A percentile compares a stretch with the other conserved stretches of the same genome.
phyloP scores from a whole-genome alignment of 1,139 yeast genomes.

The Taphrina communis region DNA sequence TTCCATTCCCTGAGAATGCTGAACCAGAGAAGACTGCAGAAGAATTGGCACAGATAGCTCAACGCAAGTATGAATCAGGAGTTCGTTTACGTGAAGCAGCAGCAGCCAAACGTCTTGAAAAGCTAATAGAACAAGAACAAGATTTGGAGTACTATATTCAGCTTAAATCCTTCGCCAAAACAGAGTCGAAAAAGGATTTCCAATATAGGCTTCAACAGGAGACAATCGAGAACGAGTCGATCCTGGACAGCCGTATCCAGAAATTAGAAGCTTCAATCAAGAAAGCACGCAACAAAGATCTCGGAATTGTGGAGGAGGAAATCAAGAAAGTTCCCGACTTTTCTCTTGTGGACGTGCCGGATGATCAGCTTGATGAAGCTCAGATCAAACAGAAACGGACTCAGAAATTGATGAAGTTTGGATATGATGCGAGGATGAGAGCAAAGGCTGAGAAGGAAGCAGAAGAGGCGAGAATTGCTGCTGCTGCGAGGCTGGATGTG shows the following conservation, averaged over 20 bases:
- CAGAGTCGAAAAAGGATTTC: constrained; percentile 57
- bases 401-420: constrained; percentile 81
- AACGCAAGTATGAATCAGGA: constrained; percentile 84
- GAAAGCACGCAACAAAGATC: constrained; percentile 67
- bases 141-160: constrained; percentile 69
- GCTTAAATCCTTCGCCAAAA: constrained; percentile 23
- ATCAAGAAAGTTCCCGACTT: constrained; percentile 63
- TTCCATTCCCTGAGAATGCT: constrained; percentile 70
- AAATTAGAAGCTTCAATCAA: constrained; percentile 72
- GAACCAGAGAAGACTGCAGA: constrained; percentile 81
- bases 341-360: constrained; percentile 83
- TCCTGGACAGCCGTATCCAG: constrained; percentile 70
- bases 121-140: constrained; percentile 76
- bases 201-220: constrained; percentile 66
- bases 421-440: constrained; percentile 83
- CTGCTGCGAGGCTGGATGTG: constrained; percentile 61
- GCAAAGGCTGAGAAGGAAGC: constrained; percentile 80
- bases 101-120: constrained; percentile 78
- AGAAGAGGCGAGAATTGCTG: constrained; percentile 59
- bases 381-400: constrained; percentile 84
- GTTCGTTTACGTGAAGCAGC: constrained; percentile 92
- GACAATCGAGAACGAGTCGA: constrained; percentile 77
- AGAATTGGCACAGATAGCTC: constrained; percentile 76
- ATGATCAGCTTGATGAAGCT: constrained; percentile 78
- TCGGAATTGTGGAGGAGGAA: constrained; percentile 61